Evolutionary conservation across 305 asterid genomes (phyloP), one percentile per base, ranked within the genome.

Genomic region (Vinca major): DNA sequence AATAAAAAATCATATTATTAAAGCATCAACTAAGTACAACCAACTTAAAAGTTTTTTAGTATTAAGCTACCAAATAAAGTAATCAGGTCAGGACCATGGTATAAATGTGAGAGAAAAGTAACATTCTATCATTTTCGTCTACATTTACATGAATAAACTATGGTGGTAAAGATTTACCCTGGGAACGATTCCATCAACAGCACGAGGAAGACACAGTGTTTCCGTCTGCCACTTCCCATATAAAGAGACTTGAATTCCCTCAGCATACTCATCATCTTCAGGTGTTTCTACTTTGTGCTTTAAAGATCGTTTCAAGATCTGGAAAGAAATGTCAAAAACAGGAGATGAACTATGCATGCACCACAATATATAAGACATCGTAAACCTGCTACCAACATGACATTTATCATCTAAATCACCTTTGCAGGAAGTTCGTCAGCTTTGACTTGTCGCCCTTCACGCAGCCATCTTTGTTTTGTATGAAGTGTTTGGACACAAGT

Each of bases 201-300:
- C 96, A 62, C 11, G 84, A 75, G 99, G 96, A 79, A 93, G 95
- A 71, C 71, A 75, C 54, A 90, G 79, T 8, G 92, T 89, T 80
- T 82, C 91, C 4, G 95, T 93, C 80, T 93, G 99, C 99, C 99
- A 93, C 86, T 85, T 85, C 62, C 97, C 99, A 72, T 81, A 93
- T 68, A 93, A 91, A 70, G 75, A 63, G 7, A 87, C 84, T 69
- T 65, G 70, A 65, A 78, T 80, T 43, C 71, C 90, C 51, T 75
- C 88, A 48, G 65, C 73, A 66, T 19, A 50, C 71, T 79, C 83
- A 70, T 80, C 83, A 58, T 86, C 91, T 62, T 83, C 86, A 73
- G n/a, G 81, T 67, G 67, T 77, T 72, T 71, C 81, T 74, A 72
- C 86, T 79, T 84, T 87, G 50, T 75, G 69, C 86, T 86, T 90